These are phyloP conservation scores for Solanum gracilifrons DNA, from an alignment of 257 asterid genomes.

Conservation along the genomic window DNA sequence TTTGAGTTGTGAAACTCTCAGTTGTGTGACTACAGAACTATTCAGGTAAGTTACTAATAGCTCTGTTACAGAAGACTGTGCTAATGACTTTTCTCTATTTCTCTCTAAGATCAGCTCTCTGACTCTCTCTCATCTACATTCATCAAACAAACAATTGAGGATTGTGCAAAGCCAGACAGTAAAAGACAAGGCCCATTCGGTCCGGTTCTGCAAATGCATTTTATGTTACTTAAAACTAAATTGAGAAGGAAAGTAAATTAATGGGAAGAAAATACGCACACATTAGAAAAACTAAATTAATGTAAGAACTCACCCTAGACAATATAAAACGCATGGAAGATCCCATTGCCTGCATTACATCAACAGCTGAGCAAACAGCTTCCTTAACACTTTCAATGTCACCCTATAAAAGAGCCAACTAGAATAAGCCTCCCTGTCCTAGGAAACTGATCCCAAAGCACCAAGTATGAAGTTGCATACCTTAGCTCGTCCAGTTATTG, in stretches of 20 bases:
- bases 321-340: constrained; percentile 48
- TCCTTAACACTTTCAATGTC: constrained; percentile 49
- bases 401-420: constrained; percentile 31
- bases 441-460: neutral
- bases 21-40: neutral
- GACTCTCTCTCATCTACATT: neutral
- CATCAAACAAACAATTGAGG: neutral
- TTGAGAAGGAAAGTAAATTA: neutral
- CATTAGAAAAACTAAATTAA: neutral
- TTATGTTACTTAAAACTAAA: neutral
- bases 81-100: neutral
- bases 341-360: constrained; percentile 69
- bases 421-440: neutral
- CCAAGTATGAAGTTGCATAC: constrained; percentile 28
- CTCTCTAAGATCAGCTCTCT: neutral
- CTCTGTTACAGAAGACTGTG: neutral
- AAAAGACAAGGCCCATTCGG: neutral
- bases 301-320: constrained; percentile 34
- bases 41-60: neutral
- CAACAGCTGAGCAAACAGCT: constrained; percentile 69
- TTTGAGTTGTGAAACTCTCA: neutral
- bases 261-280: neutral
- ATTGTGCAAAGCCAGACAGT: neutral
- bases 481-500: constrained; percentile 66
- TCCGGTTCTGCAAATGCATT: neutral